phyloP scores from a whole-genome alignment of 345 rosid species.

The Gossypium turneri region DNA sequence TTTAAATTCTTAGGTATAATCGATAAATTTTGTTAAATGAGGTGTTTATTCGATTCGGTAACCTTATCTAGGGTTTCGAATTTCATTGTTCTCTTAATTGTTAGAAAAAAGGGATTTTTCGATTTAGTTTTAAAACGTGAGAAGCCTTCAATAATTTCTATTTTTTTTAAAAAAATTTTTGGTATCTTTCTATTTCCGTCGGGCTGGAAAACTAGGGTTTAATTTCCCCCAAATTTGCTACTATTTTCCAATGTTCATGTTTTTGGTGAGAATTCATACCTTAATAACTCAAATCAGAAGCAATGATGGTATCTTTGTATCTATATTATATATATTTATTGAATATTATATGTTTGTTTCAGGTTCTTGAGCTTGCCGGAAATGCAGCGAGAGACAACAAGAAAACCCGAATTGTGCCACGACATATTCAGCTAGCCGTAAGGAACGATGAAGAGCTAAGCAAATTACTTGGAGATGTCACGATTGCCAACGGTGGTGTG shows the following conservation, averaged over 20 bases:
- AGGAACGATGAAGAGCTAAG: conserved; percentile 91
- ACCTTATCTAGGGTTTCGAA: conserved; percentile 26
- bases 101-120: too few species aligned
- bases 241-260: background rate
- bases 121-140: background rate
- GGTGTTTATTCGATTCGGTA: background rate
- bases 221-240: background rate
- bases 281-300: background rate
- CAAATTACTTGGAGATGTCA: conserved; percentile 93
- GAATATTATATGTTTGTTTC: background rate
- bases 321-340: background rate
- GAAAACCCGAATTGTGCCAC: conserved; percentile 27
- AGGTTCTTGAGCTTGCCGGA: conserved; percentile 94
- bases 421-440: conserved; percentile 83
- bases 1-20: background rate
- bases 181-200: background rate
- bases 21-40: background rate
- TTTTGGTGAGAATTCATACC: background rate
- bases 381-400: conserved; percentile 88
- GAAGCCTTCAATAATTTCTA: background rate
- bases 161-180: background rate
- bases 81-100: background rate
- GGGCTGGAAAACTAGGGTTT: background rate
- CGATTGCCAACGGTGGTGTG: conserved; percentile 91
- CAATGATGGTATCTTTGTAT: background rate